phyloP scores from a whole-genome alignment of 2,329 filamentous ascomycete genomes.

The Cladosporium cucumerinum region DNA sequence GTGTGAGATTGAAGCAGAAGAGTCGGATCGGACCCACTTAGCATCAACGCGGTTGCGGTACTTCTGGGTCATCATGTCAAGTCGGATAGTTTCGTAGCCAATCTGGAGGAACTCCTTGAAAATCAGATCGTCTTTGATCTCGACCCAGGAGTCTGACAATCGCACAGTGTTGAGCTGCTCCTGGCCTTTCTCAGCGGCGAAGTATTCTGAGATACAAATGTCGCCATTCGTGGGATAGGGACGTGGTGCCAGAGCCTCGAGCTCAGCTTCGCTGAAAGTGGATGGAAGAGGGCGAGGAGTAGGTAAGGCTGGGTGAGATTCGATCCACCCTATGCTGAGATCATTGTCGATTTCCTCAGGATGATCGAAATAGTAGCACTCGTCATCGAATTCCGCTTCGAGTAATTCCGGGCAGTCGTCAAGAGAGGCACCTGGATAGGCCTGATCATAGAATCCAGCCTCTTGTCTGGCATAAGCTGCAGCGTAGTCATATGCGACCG shows the following conservation, averaged over 20 bases:
- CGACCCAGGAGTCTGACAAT: constrained; percentile 49
- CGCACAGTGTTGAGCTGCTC: constrained; percentile 47
- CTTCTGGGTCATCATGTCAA: constrained; percentile 37
- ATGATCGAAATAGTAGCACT: constrained; percentile 43
- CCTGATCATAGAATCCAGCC: background rate
- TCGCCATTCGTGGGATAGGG: constrained; percentile 38
- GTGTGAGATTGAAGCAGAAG: constrained; percentile 9
- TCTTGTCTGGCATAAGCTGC: constrained; percentile 10
- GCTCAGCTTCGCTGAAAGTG: constrained; percentile 44
- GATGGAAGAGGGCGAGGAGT: constrained; percentile 43
- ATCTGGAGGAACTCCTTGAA: constrained; percentile 46
- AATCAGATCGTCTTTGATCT: constrained; percentile 49
- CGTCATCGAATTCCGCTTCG: constrained; percentile 43
- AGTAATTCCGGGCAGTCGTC: constrained; percentile 23
- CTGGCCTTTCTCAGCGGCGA: constrained; percentile 41
- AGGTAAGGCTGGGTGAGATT: constrained; percentile 44
- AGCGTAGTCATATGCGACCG: constrained; percentile 4
- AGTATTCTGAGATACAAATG: constrained; percentile 50
- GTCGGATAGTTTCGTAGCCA: constrained; percentile 41
- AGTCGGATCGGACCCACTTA: constrained; percentile 19
- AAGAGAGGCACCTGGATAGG: background rate
- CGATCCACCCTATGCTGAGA: constrained; percentile 45
- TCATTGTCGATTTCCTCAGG: constrained; percentile 44
- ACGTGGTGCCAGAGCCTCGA: constrained; percentile 40
- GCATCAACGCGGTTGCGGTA: constrained; percentile 26